Percentiles rank a stretch among this genome's conserved stretches.
Evolutionary conservation across 305 asterid species (phyloP).

Genomic region (Striga hermonthica): DNA sequence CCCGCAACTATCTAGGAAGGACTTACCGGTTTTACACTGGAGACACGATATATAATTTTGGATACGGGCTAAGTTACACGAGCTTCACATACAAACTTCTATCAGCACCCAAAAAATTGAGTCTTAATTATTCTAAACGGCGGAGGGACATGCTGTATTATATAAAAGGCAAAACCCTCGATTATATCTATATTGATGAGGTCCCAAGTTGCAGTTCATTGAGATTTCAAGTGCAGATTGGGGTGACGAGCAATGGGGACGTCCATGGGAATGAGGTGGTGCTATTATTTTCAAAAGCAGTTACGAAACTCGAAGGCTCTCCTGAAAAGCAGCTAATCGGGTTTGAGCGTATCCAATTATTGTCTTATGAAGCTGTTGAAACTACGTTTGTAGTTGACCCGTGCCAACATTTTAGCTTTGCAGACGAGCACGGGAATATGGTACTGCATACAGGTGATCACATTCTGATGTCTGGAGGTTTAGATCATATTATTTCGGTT

Average conservation of each 20-base stretch:
- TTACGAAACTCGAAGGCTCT: conserved; percentile 40
- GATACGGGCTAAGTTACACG: conserved; percentile 84
- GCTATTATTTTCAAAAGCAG: conserved; percentile 52
- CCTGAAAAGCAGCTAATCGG: conserved; percentile 66
- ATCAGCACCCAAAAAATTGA: conserved; percentile 57
- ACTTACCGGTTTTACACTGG: conserved; percentile 85
- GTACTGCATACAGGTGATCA: conserved; percentile 73
- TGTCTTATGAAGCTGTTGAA: conserved; percentile 33
- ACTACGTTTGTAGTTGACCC: conserved; percentile 61
- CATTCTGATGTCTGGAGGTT: conserved; percentile 42
- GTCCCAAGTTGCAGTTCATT: conserved; percentile 47
- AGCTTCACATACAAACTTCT: conserved; percentile 47
- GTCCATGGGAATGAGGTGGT: conserved; percentile 61
- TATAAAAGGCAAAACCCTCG: conserved; percentile 29
- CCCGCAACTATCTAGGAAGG: conserved; percentile 80
- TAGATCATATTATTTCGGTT: conserved; percentile 54
- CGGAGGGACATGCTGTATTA: conserved; percentile 36
- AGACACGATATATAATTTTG: conserved; percentile 57
- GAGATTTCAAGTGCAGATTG: conserved; percentile 51
- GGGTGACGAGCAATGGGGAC: conserved; percentile 62
- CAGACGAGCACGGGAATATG: conserved; percentile 56
- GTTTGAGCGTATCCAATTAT: conserved; percentile 53
- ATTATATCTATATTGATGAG: conserved; percentile 50
- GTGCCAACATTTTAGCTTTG: conserved; percentile 78
- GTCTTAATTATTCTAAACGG: conserved; percentile 33